A percentile compares a stretch with the other conserved stretches of the same genome.
These are phyloP conservation scores for Viola odorata DNA, from an alignment of 345 rosid species.

Conservation along the genomic window DNA sequence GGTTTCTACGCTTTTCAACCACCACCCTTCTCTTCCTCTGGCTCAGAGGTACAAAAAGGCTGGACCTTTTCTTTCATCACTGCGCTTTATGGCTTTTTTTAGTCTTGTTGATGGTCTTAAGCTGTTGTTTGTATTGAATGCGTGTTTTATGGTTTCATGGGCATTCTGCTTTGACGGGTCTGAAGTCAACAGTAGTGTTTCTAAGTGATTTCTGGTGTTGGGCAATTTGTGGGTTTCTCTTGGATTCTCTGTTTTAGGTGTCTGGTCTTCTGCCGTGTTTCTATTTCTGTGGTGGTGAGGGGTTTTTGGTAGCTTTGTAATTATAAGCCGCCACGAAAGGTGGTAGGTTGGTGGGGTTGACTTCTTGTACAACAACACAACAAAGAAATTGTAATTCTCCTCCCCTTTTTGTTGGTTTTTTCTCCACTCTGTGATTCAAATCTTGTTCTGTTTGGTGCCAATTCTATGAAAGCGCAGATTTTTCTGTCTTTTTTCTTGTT, in stretches of 20 bases:
- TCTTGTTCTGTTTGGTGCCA: slow-evolving; percentile 1
- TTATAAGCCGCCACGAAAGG: slow-evolving; percentile 47
- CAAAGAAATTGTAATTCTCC: slow-evolving; percentile 17
- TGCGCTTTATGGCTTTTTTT: not conserved
- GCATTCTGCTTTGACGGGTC: slow-evolving; percentile 31
- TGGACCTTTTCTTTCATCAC: not conserved
- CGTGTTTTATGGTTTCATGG: slow-evolving; percentile 1
- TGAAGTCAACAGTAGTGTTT: not conserved
- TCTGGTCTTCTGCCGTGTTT: not conserved
- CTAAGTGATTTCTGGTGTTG: not conserved
- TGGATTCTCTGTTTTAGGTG: slow-evolving; percentile 8
- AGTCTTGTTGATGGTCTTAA: too few species aligned
- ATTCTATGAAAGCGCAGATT: slow-evolving; percentile 5
- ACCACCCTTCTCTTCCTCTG: slow-evolving; percentile 9
- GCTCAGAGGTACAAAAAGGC: not conserved
- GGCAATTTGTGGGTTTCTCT: slow-evolving; percentile 26
- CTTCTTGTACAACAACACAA: slow-evolving; percentile 33
- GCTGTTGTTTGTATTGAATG: too few species aligned
- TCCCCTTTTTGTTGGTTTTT: slow-evolving; percentile 19
- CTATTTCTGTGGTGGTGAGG: slow-evolving; percentile 3
- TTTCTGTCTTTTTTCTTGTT: slow-evolving; percentile 7
- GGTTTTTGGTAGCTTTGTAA: slow-evolving; percentile 6
- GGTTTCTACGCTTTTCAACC: not conserved
- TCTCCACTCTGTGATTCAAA: not conserved
- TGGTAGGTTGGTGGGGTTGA: slow-evolving; percentile 85